These are phyloP conservation scores for Malassezia caprae DNA, from an alignment of 1,284 basidiomycete species.

Conservation along the genomic window DNA sequence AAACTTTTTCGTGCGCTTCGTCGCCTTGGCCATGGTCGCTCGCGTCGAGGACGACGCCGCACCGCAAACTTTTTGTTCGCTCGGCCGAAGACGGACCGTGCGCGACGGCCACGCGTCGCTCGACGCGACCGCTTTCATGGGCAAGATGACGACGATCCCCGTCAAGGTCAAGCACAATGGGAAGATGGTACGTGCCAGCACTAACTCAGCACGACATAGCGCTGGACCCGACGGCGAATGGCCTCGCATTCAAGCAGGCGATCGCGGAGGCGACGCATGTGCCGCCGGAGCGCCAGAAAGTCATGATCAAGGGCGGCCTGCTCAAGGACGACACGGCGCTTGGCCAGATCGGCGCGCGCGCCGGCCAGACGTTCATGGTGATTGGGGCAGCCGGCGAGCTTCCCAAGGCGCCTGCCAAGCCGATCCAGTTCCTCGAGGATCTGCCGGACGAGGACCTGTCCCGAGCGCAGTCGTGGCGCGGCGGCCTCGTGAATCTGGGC, in stretches of 20 bases:
- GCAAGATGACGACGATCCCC: conserved; percentile 44
- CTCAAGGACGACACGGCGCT: conserved; percentile 75
- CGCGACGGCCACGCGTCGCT: neutral
- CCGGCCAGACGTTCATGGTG: conserved; percentile 47
- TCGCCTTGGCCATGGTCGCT: conserved; percentile 36
- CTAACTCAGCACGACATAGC: conserved; percentile 26
- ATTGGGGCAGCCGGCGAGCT: conserved; percentile 76
- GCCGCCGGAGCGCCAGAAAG: conserved; percentile 81
- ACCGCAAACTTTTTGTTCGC: conserved; percentile 5
- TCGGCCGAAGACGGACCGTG: conserved; percentile 9
- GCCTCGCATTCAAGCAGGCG: conserved; percentile 67
- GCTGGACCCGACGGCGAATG: conserved; percentile 62
- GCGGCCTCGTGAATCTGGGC: conserved; percentile 51
- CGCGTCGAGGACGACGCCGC: neutral
- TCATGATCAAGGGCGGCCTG: conserved; percentile 89
- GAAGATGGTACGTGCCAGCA: conserved; percentile 51
- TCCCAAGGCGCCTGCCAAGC: conserved; percentile 70
- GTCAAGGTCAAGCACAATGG: conserved; percentile 87
- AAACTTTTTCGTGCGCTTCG: conserved; percentile 46
- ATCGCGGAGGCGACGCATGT: conserved; percentile 75
- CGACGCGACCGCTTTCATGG: conserved; percentile 21
- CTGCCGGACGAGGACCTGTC: conserved; percentile 74
- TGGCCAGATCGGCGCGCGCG: conserved; percentile 69
- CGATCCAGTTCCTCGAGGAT: conserved; percentile 72
- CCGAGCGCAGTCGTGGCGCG: conserved; percentile 51